These are phyloP conservation scores for Nakaseomyces delphensis DNA, from an alignment of 1,139 yeast genomes.

Conservation along the genomic window DNA sequence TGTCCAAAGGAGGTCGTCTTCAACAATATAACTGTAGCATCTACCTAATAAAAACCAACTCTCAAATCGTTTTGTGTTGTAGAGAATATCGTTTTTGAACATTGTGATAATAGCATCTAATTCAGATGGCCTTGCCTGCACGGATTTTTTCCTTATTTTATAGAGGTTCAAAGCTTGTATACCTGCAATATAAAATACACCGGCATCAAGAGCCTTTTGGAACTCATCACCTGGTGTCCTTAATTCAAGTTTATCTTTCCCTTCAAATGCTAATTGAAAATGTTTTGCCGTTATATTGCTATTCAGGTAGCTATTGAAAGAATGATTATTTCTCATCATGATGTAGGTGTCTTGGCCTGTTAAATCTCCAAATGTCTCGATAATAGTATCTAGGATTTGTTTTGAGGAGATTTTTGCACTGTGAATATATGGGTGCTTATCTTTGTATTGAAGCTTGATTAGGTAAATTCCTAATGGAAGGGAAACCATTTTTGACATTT, in stretches of 20 bases:
- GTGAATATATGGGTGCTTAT: slow-evolving; percentile 49
- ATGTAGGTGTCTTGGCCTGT: slow-evolving; percentile 37
- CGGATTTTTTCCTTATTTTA: slow-evolving; percentile 58
- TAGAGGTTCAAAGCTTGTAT: slow-evolving; percentile 57
- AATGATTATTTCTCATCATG: slow-evolving; percentile 35
- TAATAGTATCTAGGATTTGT: slow-evolving; percentile 58
- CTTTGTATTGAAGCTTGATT: slow-evolving; percentile 50
- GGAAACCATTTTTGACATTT: slow-evolving; percentile 45
- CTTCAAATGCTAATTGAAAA: slow-evolving; percentile 52
- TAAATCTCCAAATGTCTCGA: slow-evolving; percentile 67
- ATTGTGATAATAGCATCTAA: slow-evolving; percentile 63
- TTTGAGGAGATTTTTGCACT: slow-evolving; percentile 60
- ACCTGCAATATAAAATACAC: slow-evolving; percentile 69
- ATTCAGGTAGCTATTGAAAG: slow-evolving; percentile 46
- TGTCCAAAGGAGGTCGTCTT: slow-evolving; percentile 85
- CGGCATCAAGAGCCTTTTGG: slow-evolving; percentile 39
- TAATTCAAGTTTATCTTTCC: slow-evolving; percentile 40
- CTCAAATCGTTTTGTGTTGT: slow-evolving; percentile 63
- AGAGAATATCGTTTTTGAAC: slow-evolving; percentile 56
- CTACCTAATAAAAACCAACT: slow-evolving; percentile 83
- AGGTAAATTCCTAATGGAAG: slow-evolving; percentile 51
- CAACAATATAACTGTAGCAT: slow-evolving; percentile 70
- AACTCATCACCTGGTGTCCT: slow-evolving; percentile 32
- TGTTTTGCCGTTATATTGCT: slow-evolving; percentile 42
- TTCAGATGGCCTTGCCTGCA: slow-evolving; percentile 77